A percentile compares a stretch with the other conserved stretches of the same genome.
phyloP scores from a whole-genome alignment of 169 alveolate genomes.

The Plasmodium coatneyi region DNA sequence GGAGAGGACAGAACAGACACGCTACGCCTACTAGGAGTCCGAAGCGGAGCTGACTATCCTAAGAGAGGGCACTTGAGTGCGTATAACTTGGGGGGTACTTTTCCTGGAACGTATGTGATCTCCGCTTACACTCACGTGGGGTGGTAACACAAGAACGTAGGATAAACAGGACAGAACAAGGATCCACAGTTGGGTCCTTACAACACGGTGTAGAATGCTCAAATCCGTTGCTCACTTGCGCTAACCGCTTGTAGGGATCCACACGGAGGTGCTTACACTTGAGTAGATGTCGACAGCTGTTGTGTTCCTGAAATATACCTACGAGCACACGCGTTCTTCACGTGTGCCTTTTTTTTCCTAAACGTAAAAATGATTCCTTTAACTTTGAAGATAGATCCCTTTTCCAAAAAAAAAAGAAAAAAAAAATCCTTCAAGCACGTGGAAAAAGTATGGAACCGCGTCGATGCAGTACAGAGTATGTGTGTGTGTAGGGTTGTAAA shows the following conservation, averaged over 20 bases:
- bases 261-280: background rate
- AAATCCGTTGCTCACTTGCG: background rate
- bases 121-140: background rate
- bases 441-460: background rate
- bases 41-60: background rate
- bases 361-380: background rate
- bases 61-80: background rate
- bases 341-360: background rate
- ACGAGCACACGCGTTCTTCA: background rate
- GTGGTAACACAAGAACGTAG: background rate
- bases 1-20: background rate
- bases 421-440: background rate
- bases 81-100: background rate
- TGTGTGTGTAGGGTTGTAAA: background rate
- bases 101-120: background rate
- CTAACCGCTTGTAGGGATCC: background rate
- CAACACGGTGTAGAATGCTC: background rate
- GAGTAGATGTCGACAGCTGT: background rate
- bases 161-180: background rate
- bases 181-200: background rate
- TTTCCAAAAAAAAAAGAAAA: background rate
- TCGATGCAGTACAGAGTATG: background rate
- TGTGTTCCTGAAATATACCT: background rate
- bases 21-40: background rate
- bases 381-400: background rate